Evolutionary conservation across 208 protist genomes (phyloP), one percentile per base, ranked within the genome.

Genomic region (Wallacemonas collosoma): DNA sequence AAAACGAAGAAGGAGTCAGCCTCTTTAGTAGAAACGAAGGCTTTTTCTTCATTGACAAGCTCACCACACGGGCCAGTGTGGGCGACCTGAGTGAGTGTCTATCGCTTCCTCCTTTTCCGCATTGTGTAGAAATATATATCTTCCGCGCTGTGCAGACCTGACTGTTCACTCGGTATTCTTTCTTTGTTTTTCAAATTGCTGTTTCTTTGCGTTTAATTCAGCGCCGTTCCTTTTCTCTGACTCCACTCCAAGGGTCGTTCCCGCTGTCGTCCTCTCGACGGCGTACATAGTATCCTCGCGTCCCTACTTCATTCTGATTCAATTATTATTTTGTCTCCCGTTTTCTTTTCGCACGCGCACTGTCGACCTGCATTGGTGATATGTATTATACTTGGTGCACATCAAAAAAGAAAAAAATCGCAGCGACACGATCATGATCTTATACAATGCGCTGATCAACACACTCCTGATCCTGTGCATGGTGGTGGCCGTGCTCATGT

Each of bases 391-490:
- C 26, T 26, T 26, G 43, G 35, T 40, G 65, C 62, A 44, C 68
- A 35, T 57, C 2, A 43, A 9, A 41, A 12, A 45, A 60, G 68
- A 26, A 68, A 39, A 50, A 57, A 36, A 26, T 17, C 11, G 26
- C 50, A 44, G 26, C n/a, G 26, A 58, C 9, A 41, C 15, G 61
- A 87, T 85, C 76, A 76, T 76, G 74, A 77, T 39, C 67, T 70
- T 58, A 40, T 72, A 55, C 68, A 51, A 39, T 15, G 73, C 73
- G 0, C 41, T 90, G 26, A 76, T 90, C 54, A 86, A 90, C 68
- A 85, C 76, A 12, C 2, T 75, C 26, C 39, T 70, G n/a, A 44
- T 76, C 36, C 12, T 82, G 45, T 74, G 80, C 53, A 50, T 77
- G 35, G 39, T 73, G 2, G 48, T 82, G 38, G 56, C 87, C 26